Conservation (phyloP, 257 asterid species). For the Capsicum pubescens region DNA sequence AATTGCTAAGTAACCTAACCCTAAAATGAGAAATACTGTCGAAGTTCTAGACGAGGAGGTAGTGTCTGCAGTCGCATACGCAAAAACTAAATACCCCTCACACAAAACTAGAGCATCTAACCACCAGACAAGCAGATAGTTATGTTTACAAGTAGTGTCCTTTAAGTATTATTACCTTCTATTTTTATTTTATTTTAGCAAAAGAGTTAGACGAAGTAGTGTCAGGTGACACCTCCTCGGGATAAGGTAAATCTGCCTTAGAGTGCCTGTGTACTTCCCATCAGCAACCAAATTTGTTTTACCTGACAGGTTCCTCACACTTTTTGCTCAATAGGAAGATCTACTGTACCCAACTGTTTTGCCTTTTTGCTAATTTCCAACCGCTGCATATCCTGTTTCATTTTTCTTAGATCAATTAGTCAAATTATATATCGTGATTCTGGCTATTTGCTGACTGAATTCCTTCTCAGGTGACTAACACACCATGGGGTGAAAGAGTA, state of each 20-base stretch:
- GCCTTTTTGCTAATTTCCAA: constrained; percentile 7
- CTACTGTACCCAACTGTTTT: neutral
- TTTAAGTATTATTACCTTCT: too few species aligned
- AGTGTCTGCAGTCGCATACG: neutral
- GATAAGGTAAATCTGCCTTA: too few species aligned
- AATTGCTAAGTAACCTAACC: neutral
- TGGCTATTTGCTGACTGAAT: constrained; percentile 27
- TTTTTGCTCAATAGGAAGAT: constrained; percentile 12
- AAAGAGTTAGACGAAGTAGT: too few species aligned
- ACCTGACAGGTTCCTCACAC: neutral
- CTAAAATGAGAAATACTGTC: neutral
- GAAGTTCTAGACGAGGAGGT: neutral
- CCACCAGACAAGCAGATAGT: too few species aligned
- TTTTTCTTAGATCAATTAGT: neutral
- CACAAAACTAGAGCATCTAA: too few species aligned
- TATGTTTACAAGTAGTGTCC: too few species aligned
- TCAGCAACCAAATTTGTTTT: neutral
- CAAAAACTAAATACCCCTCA: too few species aligned
- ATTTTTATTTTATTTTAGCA: too few species aligned
- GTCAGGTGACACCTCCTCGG: too few species aligned
- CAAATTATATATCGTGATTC: neutral
- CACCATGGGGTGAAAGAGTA: constrained; percentile 98
- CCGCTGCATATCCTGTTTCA: neutral
- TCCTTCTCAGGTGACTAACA: constrained; percentile 78
- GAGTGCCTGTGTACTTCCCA: too few species aligned